Conservation (phyloP, 495 filamentous ascomycete species). For the Bathelium albidoporum region DNA sequence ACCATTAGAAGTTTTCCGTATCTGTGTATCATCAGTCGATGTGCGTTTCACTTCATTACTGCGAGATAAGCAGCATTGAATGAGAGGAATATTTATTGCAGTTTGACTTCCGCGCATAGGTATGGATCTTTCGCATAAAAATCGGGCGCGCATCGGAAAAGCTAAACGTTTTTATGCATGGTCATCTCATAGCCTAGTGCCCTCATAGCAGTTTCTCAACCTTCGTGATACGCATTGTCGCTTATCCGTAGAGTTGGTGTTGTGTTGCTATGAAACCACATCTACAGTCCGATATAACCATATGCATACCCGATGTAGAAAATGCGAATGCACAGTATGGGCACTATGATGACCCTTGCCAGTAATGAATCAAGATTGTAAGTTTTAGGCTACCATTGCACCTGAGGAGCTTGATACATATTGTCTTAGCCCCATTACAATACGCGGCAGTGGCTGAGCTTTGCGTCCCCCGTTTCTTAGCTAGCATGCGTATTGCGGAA, state of each 20-base stretch:
- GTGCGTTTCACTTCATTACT: not conserved
- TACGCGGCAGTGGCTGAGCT: constrained; percentile 3
- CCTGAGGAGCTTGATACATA: not conserved
- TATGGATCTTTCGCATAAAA: not conserved
- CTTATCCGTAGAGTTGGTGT: too few relatives aligned
- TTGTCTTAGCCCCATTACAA: not conserved
- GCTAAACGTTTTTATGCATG: too few relatives aligned
- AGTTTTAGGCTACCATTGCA: not conserved
- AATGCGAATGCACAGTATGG: too few relatives aligned
- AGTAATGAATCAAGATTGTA: not conserved
- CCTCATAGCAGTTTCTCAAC: not conserved
- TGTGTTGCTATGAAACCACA: too few relatives aligned
- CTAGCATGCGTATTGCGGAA: not conserved
- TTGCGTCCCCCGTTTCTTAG: not conserved
- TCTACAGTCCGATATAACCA: too few relatives aligned
- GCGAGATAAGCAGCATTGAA: not conserved
- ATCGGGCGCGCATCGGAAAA: too few relatives aligned
- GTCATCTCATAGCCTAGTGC: too few relatives aligned
- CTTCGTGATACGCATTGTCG: too few relatives aligned
- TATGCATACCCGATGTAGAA: too few relatives aligned
- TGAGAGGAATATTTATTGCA: not conserved
- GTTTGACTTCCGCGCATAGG: not conserved
- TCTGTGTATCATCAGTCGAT: not conserved
- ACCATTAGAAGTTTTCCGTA: not conserved
- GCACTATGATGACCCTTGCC: too few relatives aligned